Conservation (phyloP, 148 eudicot genomes). For the Gaultheria prostrata region DNA sequence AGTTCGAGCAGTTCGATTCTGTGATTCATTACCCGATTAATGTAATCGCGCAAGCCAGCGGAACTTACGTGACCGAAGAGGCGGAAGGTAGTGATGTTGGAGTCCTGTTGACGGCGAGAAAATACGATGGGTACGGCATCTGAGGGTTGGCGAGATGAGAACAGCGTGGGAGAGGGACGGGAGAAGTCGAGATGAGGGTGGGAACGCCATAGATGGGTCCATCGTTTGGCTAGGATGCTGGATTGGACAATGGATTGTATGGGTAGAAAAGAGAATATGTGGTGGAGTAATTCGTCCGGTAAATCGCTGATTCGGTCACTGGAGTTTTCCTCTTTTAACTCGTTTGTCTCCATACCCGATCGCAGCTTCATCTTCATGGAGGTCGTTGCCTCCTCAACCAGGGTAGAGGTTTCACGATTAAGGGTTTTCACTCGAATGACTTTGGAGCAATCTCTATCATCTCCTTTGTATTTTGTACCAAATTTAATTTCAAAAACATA, state of each 20-base stretch:
- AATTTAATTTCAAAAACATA: too few relatives aligned
- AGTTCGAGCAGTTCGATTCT: background rate
- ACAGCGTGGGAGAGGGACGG: conserved; percentile 27
- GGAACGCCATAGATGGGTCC: too few relatives aligned
- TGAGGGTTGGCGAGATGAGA: too few relatives aligned
- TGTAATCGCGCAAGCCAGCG: background rate
- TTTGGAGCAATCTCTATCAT: too few relatives aligned
- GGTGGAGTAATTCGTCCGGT: background rate
- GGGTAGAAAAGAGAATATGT: background rate
- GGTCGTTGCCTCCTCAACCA: background rate
- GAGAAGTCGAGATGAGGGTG: too few relatives aligned
- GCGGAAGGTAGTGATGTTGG: background rate
- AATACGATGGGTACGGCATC: too few relatives aligned
- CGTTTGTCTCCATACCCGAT: background rate
- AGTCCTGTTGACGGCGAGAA: background rate
- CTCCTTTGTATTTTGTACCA: too few relatives aligned
- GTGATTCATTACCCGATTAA: background rate
- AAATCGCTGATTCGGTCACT: background rate
- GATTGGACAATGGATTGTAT: conserved; percentile 25
- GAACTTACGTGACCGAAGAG: background rate
- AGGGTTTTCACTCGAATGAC: too few relatives aligned
- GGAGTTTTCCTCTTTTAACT: background rate
- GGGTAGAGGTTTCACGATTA: too few relatives aligned
- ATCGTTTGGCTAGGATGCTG: conserved; percentile 40
- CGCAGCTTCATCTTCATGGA: background rate